Conservation (phyloP, 2,329 filamentous ascomycete species). For the Penicillium crustosum region DNA sequence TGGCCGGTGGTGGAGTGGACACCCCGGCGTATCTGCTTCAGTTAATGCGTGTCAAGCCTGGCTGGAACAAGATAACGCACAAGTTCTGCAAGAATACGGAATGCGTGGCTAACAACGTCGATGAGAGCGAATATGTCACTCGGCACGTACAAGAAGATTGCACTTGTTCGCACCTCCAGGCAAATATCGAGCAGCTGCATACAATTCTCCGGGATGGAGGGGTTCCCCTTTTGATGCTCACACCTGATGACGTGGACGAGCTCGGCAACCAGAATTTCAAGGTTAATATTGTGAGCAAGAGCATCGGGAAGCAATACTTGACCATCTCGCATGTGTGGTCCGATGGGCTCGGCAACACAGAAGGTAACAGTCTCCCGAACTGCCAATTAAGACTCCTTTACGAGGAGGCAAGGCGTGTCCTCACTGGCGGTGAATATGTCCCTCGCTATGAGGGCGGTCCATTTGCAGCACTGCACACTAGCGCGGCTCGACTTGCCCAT, state of each 20-base stretch:
- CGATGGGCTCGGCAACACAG: background rate
- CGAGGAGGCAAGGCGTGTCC: background rate
- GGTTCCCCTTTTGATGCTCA: background rate
- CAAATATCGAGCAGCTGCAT: background rate
- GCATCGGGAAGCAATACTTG: background rate
- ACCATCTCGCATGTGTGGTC: slow-evolving; percentile 1
- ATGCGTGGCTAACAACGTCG: slow-evolving; percentile 14
- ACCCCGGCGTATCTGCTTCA: background rate
- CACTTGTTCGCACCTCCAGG: slow-evolving; percentile 4
- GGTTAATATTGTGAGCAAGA: background rate
- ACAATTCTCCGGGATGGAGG: background rate
- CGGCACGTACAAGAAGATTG: slow-evolving; percentile 9
- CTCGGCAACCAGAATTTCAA: background rate
- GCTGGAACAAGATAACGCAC: background rate
- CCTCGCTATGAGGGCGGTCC: background rate
- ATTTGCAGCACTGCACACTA: background rate
- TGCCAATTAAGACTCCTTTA: background rate
- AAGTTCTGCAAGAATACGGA: slow-evolving; percentile 5
- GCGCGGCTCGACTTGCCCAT: background rate
- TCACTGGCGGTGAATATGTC: background rate
- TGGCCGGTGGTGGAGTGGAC: background rate
- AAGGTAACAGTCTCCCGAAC: background rate
- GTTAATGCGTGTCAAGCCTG: background rate
- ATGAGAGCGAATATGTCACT: slow-evolving; percentile 13
- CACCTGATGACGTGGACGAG: background rate